Evolutionary conservation across 306 rosid genomes (phyloP), one percentile per base, ranked within the genome.

Genomic region (Hippophae tibetana): DNA sequence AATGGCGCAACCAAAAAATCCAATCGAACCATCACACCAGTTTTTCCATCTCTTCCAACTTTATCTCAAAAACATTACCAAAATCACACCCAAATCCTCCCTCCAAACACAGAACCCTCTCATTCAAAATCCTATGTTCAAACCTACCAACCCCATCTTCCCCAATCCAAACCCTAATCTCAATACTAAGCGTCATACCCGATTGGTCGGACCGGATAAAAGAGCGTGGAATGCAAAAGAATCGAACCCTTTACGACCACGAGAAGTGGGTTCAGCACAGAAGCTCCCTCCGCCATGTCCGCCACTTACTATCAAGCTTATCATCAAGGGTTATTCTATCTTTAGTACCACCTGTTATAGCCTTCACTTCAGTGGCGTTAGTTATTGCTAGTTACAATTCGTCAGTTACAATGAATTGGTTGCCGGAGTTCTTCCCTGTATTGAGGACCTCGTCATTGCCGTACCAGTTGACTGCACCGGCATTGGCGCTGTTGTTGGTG

Each of bases 391-490:
- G 76, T 43, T 89, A 89, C 57, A 89, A 89, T 61, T 71, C 85
- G 3, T 81, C 83, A 13, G 80, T 89, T 6, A 25, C 62, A 6
- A n/a, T 54, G 54, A 56, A 81, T 5, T 68, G 72, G 70, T 57
- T 89, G 63, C 95, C 95, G 1, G 93, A 54, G 0, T 63, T 71
- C 62, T 71, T 84, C 52, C 97, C 95, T 0, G 8, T 76, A 3
- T 62, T 89, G 70, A 73, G 78, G 56, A 69, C 86, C 57, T 82
- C 95, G 2, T 13, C 97, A 0, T 71, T 89, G 63, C 95, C 97
- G 5, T 89, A 86, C 72, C 95, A 89, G 72, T 72, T 89, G 63
- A 89, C 94, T 4, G 97, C 97, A 0, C 88, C 97, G 11, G 97
- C 97, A 0, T 66, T 89, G 71, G 97, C 95, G 1, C 79, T 89